Conservation (phyloP, 2,329 filamentous ascomycete species). For the Drechslera avenae region DNA sequence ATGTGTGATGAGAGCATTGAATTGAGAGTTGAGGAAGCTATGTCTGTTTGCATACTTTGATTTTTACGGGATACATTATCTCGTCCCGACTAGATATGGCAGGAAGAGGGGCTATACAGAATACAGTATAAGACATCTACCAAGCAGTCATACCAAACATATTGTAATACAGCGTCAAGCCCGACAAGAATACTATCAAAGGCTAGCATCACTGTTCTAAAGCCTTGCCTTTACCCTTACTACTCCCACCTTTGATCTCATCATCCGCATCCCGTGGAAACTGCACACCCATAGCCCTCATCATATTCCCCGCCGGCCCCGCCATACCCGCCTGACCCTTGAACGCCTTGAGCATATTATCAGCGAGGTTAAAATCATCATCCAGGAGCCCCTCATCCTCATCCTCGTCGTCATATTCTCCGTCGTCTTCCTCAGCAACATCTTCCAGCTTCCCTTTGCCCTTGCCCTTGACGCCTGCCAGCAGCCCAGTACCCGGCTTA, state of each 20-base stretch:
- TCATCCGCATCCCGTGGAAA: slow-evolving; percentile 79
- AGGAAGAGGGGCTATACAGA: too few species aligned
- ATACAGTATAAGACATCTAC: too few species aligned
- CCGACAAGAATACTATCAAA: too few species aligned
- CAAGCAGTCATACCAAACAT: too few species aligned
- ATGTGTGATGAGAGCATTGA: background rate
- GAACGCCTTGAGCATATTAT: slow-evolving; percentile 90
- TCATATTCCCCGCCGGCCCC: slow-evolving; percentile 84
- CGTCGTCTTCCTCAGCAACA: slow-evolving; percentile 45
- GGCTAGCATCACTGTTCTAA: too few species aligned
- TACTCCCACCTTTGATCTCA: slow-evolving; percentile 20
- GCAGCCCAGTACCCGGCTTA: slow-evolving; percentile 12
- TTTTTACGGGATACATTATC: too few species aligned
- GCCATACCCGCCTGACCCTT: slow-evolving; percentile 85
- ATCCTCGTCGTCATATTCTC: slow-evolving; percentile 47
- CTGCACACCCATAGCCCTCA: slow-evolving; percentile 82
- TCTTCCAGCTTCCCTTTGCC: slow-evolving; percentile 18
- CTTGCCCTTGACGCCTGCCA: slow-evolving; percentile 11
- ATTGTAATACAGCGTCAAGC: too few species aligned
- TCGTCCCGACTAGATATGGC: too few species aligned
- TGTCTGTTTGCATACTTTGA: too few species aligned
- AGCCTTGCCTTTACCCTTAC: background rate
- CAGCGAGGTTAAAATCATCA: slow-evolving; percentile 84
- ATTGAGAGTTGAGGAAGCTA: too few species aligned
- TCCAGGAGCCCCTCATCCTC: slow-evolving; percentile 63